A percentile compares a stretch with the other conserved stretches of the same genome.
Evolutionary conservation across 2,329 filamentous ascomycete species (phyloP).

Genomic region (Colletotrichum graminicola): DNA sequence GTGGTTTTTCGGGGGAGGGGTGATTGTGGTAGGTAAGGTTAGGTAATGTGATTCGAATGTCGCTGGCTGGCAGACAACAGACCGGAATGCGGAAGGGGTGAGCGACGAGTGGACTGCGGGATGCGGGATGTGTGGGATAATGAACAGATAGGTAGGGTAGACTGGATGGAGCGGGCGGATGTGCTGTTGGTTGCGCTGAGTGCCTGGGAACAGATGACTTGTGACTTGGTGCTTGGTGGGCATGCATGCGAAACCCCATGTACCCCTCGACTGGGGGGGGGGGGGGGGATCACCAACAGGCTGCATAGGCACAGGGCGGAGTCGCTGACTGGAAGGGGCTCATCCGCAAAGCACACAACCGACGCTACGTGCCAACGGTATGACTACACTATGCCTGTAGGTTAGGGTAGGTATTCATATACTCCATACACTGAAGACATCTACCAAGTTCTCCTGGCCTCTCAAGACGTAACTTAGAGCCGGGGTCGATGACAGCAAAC

Average conservation of each 20-base stretch:
- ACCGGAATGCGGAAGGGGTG: neutral
- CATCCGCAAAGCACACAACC: neutral
- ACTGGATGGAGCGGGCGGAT: neutral
- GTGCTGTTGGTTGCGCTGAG: constrained; percentile 12
- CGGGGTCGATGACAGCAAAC: neutral
- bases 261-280: neutral
- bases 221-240: neutral
- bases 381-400: neutral
- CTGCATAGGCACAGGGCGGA: neutral
- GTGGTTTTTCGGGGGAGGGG: neutral
- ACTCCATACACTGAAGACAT: neutral
- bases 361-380: constrained; percentile 4
- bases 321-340: neutral
- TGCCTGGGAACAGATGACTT: neutral
- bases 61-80: constrained; percentile 4
- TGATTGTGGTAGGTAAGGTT: neutral
- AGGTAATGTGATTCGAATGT: constrained; percentile 10
- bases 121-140: constrained; percentile 17
- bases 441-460: neutral
- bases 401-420: neutral
- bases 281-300: neutral
- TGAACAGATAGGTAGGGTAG: neutral
- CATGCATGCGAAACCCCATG: neutral
- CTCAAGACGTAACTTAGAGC: constrained; percentile 1
- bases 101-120: neutral